phyloP scores from a whole-genome alignment of 768 basidiomycete species.

The Naematelia encephala region DNA sequence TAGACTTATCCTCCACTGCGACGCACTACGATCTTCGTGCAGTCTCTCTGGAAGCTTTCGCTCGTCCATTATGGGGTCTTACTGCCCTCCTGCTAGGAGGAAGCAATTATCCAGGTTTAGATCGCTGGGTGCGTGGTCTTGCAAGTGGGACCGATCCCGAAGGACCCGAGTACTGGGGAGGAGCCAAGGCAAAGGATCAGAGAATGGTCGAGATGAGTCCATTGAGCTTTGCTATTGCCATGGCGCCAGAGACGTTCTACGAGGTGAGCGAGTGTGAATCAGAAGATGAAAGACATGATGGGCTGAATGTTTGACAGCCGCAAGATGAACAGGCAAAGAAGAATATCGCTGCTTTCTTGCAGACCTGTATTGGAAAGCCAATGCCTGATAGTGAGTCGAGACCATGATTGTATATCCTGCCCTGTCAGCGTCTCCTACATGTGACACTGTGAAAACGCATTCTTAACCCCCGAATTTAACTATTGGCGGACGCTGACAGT shows the following conservation, averaged over 20 bases:
- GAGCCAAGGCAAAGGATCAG: constrained; percentile 71
- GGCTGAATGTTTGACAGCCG: constrained; percentile 14
- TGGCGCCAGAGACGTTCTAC: constrained; percentile 62
- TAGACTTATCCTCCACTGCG: constrained; percentile 64
- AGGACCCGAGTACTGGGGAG: constrained; percentile 70
- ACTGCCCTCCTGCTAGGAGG: constrained; percentile 66
- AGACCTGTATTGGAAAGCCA: constrained; percentile 73
- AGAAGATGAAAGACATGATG: too few species aligned
- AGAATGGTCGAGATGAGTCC: constrained; percentile 79
- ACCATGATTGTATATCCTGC: too few species aligned
- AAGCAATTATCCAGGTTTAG: constrained; percentile 58
- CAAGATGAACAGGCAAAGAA: constrained; percentile 57
- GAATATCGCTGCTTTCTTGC: constrained; percentile 65
- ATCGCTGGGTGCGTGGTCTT: constrained; percentile 66
- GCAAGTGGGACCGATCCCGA: constrained; percentile 66
- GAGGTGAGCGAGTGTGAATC: constrained; percentile 37
- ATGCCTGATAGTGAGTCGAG: constrained; percentile 67
- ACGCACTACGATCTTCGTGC: constrained; percentile 71
- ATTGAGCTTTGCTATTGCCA: constrained; percentile 67
- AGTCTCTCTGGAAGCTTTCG: constrained; percentile 68
- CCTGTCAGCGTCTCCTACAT: neutral
- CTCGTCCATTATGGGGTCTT: constrained; percentile 72
- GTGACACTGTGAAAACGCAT: too few species aligned
- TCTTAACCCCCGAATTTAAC: too few species aligned
- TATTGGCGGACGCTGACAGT: constrained; percentile 9